phyloP scores from a whole-genome alignment of 1,284 basidiomycete genomes.

The Melampsora americana region DNA sequence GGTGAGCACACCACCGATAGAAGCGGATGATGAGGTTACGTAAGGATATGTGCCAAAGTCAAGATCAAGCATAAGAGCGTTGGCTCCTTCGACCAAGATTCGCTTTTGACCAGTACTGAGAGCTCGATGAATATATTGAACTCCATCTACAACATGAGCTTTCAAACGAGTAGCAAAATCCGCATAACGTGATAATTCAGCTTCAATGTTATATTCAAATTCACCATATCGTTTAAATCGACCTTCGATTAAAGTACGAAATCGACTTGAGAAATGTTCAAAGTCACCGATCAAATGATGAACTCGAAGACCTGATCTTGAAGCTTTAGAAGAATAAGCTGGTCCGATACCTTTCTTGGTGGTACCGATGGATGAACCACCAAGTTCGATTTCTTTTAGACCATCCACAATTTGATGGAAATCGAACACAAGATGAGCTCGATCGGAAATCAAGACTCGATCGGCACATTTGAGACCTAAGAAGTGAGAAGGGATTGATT shows the following conservation, averaged over 20 bases:
- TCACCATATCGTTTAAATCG: conserved; percentile 55
- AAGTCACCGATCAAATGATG: conserved; percentile 54
- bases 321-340: conserved; percentile 55
- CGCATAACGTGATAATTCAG: conserved; percentile 54
- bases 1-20: conserved; percentile 55
- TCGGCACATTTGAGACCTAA: conserved; percentile 53
- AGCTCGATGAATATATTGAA: conserved; percentile 54
- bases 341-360: conserved; percentile 56
- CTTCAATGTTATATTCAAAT: conserved; percentile 55
- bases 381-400: conserved; percentile 55
- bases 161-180: conserved; percentile 53
- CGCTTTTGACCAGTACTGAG: conserved; percentile 51
- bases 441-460: conserved; percentile 54
- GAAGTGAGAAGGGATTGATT: background rate
- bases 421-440: conserved; percentile 55
- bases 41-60: conserved; percentile 56
- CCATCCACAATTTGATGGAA: conserved; percentile 56
- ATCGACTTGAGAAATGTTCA: conserved; percentile 53
- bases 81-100: conserved; percentile 55
- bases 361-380: conserved; percentile 53
- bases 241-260: conserved; percentile 54
- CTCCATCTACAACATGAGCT: conserved; percentile 54
- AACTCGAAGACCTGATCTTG: conserved; percentile 54
- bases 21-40: conserved; percentile 54
- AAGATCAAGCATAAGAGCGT: conserved; percentile 55